Evolutionary conservation across 2,329 filamentous ascomycete species (phyloP), one percentile per base, ranked within the genome.

Genomic region (Pezizomycotina sp.): DNA sequence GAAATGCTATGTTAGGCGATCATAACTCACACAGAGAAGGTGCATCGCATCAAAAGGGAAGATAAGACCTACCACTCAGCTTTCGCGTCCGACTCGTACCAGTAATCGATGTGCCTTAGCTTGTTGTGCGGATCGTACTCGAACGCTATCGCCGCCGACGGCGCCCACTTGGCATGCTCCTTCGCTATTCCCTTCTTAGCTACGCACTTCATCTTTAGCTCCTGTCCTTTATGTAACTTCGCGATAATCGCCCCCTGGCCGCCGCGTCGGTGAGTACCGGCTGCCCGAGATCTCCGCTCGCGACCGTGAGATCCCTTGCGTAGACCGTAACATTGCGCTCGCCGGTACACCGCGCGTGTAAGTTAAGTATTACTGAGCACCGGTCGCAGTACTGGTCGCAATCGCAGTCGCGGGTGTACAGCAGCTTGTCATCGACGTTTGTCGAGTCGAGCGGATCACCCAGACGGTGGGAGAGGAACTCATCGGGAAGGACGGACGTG

Each of bases 101-200:
- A 98, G 58, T 92, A 72, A 53, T 92, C 81, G 37, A 89, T 66
- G 59, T 98, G 89, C 48, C 76, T 71, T 48, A 98, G 64, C 61
- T 92, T 93, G 62, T 98, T 98, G 58, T 91, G 79, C 43, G 89
- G 89, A 56, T 98, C 89, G 58, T 98, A 98, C 59, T 98, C 89
- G 56, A 98, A 98, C 15, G 82, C 84, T 25, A 98, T 75, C 3
- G 89, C 89, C 25, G 83, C 70, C 22, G 80, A 86, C 2, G 89
- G 84, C 52, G 82, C 79, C 89, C 89, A 98, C 60, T 98, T 98
- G 6, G 89, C 81, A 59, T 98, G 89, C 58, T 98, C 89, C 65
- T 98, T 98, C 23, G 86, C 84, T 47, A 95, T 95, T 1, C 89
- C 89, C 66, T 95, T 95, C 66, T 92, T 93, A 32, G 86, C 89